Conservation (phyloP, 805 yeast genomes). For the Ogataea nitratoaversa region DNA sequence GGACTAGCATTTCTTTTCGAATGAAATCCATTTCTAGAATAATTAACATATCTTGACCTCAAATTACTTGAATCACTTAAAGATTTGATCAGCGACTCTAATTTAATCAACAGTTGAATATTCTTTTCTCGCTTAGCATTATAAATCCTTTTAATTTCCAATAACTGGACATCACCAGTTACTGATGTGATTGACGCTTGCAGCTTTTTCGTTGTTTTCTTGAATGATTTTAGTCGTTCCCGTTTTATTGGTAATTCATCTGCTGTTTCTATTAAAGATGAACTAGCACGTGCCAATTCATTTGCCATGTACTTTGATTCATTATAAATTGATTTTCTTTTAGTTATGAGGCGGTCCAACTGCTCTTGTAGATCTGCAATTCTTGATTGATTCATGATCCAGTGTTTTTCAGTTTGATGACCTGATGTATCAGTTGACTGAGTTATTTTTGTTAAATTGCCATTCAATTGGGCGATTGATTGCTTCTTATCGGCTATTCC, state of each 20-base stretch:
- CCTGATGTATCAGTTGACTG: constrained; percentile 15
- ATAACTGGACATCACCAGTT: too few species aligned
- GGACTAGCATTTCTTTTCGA: constrained; percentile 17
- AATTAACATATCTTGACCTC: constrained; percentile 23
- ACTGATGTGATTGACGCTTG: too few species aligned
- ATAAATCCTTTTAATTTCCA: constrained; percentile 9
- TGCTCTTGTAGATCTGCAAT: constrained; percentile 45
- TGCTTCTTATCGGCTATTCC: constrained; percentile 8
- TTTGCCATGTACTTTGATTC: constrained; percentile 62
- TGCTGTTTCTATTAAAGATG: constrained; percentile 45
- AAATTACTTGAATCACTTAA: constrained; percentile 18
- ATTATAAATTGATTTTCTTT: constrained; percentile 42
- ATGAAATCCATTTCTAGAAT: constrained; percentile 20
- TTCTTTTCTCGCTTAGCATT: constrained; percentile 6
- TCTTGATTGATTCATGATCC: too few species aligned
- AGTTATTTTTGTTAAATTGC: constrained; percentile 21
- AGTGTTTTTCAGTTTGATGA: too few species aligned
- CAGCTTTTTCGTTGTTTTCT: too few species aligned
- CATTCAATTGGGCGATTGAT: constrained; percentile 25
- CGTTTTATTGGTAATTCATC: too few species aligned
- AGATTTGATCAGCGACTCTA: constrained; percentile 16
- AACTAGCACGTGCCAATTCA: constrained; percentile 52
- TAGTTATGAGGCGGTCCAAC: constrained; percentile 39
- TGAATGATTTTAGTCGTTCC: too few species aligned
- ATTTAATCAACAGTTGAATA: constrained; percentile 6